Evolutionary conservation across 768 basidiomycete genomes (phyloP), one percentile per base, ranked within the genome.

Genomic region (Zangia roseola): DNA sequence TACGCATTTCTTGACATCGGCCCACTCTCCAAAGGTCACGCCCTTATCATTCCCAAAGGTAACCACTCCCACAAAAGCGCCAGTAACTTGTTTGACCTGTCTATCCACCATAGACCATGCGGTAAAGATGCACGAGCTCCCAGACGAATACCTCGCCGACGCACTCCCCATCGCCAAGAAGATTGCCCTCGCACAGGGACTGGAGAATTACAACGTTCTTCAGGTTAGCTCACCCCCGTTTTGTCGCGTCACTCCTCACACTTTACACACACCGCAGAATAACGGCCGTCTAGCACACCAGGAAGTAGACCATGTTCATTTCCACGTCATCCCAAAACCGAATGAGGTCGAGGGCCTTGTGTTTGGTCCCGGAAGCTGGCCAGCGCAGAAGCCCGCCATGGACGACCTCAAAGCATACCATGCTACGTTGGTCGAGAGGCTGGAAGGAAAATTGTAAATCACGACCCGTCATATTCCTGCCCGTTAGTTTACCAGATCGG

Each of bases 31-130:
- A 84, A 80, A 60, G 95, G 95, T 5, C 93, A 99, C 69, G 82
- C 91, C 12, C 79, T 98, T 30, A 74, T 98, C 45, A 91, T 99
- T 54, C 95, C 95, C 4, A 99, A 97, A 75, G 85, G 94, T 95
- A 49, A 52, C 67, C 33, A 1, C n/a, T 10, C 10, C 17, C 2
- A n/a, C 4, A 6, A 2, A 17, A 31, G 10, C 21, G 2, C 6
- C n/a, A 8, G 9, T n/a, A 28, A 5, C 16, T 4, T 6, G 26
- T 17, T 17, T 44, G n/a, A 59, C 17, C 19, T 10, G 19, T 23
- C 6, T 30, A 10, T n/a, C 4, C 9, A 6, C 40, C 16, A 31
- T 47, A 97, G 94, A 88, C 65, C 94, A 98, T 61, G 80, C 83
- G 6, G 83, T 77, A 58, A 94, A 94, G 69, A 61, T 94, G 53